Evolutionary conservation across 2,329 filamentous ascomycete genomes (phyloP).

Genomic region (Botrytis paeoniae): DNA sequence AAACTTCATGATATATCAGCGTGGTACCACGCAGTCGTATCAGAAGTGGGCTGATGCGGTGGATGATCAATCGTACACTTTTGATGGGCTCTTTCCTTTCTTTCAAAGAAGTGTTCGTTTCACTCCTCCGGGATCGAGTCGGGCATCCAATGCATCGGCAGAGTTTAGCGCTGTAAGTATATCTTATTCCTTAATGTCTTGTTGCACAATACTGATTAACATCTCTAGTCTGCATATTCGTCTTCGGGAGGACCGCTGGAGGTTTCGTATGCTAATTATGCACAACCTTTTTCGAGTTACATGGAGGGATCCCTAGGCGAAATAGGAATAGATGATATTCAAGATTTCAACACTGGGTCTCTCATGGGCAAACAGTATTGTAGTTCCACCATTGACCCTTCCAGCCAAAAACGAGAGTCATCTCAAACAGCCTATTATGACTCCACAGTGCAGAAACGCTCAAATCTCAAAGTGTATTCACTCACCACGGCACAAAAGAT

Average conservation of each 20-base stretch:
- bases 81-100: constrained; percentile 46
- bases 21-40: constrained; percentile 22
- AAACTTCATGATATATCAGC: constrained; percentile 37
- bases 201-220: background rate
- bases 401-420: background rate
- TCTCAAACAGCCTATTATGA: constrained; percentile 13
- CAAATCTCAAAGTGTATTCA: constrained; percentile 41
- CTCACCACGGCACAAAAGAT: constrained; percentile 45
- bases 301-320: constrained; percentile 42
- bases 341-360: constrained; percentile 4
- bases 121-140: constrained; percentile 23
- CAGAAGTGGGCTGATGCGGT: constrained; percentile 44
- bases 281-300: constrained; percentile 35
- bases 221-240: constrained; percentile 8
- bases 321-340: constrained; percentile 32
- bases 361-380: constrained; percentile 11
- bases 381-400: constrained; percentile 5
- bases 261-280: constrained; percentile 44
- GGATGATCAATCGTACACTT: constrained; percentile 45
- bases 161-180: background rate
- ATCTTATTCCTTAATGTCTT: background rate
- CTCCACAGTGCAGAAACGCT: background rate
- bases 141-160: background rate
- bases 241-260: constrained; percentile 38
- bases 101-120: constrained; percentile 37